Base-by-base conservation (phyloP, 129 eudicot species). In the Flaveria ramosissima region DNA sequence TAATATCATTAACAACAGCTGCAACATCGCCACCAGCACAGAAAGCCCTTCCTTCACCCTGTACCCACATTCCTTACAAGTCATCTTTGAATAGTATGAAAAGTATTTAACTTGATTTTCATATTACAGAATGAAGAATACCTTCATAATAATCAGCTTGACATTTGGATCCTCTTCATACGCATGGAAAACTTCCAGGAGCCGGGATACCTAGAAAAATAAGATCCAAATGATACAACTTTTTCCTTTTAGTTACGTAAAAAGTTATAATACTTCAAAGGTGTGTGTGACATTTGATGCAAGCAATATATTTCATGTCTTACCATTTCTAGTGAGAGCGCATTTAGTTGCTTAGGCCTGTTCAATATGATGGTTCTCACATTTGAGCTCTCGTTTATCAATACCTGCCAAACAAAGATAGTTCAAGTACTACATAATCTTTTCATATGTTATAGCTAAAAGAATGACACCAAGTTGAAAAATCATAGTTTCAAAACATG, bases 11-110 rank as follows among this genome's bases (percentile, higher is more conserved):
- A 75, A 88, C 89, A 53, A 87, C 96, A 68, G 88, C 83, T 68
- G 94, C 85, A 74, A 94, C 97, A 87, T 94, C 98, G 12, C 98
- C 98, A 64, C 98, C 98, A 68, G 98, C 97, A 91, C 97, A 94
- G 42, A 94, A 94, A 75, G 98, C 97, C 84, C 96, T 86, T 69
- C 98, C 97, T 64, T 84, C 87, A 46, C 98, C 97, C 97, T 93
- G 55, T 50, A 19, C 48, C 41, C 72, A 83, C 48, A 55, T 32
- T 5, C 56, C 50, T 50, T 16, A 32, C 65, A 68, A 68, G 42
- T 36, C 46, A 59, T 13, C 12, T 30, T 14, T 13, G 8, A 13
- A 43, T 57, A 70, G 59, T 11, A 65, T 55, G 32, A 74, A 74
- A 26, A 56, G 48, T 27, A 59, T 59, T 57, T 27, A 27, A 24